phyloP scores from a whole-genome alignment of 1,284 basidiomycete species.

The Rhodotorula sp. region DNA sequence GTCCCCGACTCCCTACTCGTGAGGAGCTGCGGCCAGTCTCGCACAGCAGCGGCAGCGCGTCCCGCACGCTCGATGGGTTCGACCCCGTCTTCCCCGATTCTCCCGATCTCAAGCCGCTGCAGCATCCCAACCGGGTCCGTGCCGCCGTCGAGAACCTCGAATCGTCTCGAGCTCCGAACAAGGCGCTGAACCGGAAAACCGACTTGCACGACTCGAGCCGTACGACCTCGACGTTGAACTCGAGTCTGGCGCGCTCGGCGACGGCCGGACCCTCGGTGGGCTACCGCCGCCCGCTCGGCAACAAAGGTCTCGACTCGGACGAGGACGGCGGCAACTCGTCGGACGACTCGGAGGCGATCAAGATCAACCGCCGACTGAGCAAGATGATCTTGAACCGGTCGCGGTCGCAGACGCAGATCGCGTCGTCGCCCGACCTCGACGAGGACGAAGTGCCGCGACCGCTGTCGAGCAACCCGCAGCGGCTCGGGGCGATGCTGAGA shows the following conservation, averaged over 20 bases:
- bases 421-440: not conserved
- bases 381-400: constrained; percentile 23
- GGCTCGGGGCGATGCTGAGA: constrained; percentile 25
- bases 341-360: constrained; percentile 16
- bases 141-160: constrained; percentile 31
- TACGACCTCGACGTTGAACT: not conserved
- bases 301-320: constrained; percentile 12
- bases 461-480: constrained; percentile 20
- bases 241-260: constrained; percentile 11
- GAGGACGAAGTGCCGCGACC: constrained; percentile 1
- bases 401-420: constrained; percentile 7
- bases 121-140: constrained; percentile 25
- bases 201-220: not conserved
- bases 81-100: constrained; percentile 19
- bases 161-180: not conserved
- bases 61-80: constrained; percentile 15
- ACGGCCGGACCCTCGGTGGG: not conserved
- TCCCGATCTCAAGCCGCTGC: constrained; percentile 18
- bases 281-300: constrained; percentile 12
- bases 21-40: constrained; percentile 1
- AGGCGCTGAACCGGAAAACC: not conserved
- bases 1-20: not conserved
- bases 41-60: not conserved
- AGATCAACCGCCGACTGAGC: constrained; percentile 12
- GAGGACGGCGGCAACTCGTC: constrained; percentile 1